Evolutionary conservation across 768 basidiomycete species (phyloP).

Genomic region (Suillus variegatus): DNA sequence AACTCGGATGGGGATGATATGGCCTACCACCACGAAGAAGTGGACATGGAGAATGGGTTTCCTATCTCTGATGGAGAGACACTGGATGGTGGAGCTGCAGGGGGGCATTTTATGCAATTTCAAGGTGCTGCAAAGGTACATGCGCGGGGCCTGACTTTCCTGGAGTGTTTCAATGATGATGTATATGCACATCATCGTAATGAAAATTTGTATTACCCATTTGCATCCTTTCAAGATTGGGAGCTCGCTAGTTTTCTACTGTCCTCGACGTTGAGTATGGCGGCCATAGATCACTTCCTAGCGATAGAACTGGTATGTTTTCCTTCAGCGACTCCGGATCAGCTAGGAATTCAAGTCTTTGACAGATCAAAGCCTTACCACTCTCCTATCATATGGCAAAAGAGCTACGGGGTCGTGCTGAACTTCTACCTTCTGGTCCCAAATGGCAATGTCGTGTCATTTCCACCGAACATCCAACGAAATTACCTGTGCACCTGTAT

Average conservation of each 20-base stretch:
- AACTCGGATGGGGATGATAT: not conserved
- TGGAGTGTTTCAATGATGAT: not conserved
- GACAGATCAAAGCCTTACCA: conserved; percentile 2
- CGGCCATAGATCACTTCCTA: conserved; percentile 28
- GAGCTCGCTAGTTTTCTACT: conserved; percentile 31
- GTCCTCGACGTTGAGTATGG: conserved; percentile 32
- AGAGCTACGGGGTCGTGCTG: too few species aligned
- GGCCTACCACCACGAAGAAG: not conserved
- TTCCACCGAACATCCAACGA: too few species aligned
- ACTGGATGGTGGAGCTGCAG: not conserved
- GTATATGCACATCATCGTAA: not conserved
- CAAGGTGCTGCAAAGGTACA: not conserved
- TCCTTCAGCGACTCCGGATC: not conserved
- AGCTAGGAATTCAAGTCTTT: not conserved
- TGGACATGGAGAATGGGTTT: not conserved
- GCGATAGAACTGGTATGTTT: conserved; percentile 26
- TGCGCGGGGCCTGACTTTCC: not conserved
- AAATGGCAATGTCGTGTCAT: too few species aligned
- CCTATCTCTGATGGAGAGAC: not conserved
- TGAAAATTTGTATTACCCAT: conserved; percentile 32
- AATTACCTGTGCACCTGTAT: too few species aligned
- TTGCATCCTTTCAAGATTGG: conserved; percentile 32
- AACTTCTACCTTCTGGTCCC: too few species aligned
- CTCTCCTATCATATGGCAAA: too few species aligned
- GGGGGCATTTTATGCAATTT: not conserved